Evolutionary conservation across 1,284 basidiomycete genomes (phyloP).

Genomic region (Inonotus hispidus): DNA sequence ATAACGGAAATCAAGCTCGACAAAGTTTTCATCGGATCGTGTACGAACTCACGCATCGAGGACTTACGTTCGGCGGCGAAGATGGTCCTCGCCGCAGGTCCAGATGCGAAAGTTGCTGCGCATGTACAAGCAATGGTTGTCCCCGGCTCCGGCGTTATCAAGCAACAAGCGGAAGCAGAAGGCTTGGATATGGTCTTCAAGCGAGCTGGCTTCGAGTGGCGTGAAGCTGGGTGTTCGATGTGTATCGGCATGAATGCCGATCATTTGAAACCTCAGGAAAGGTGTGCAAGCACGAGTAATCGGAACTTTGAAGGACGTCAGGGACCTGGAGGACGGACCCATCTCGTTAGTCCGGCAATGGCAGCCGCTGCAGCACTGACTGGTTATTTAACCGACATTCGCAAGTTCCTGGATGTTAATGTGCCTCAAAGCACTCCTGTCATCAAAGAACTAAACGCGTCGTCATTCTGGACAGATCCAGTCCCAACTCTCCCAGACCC

Average conservation of each 20-base stretch:
- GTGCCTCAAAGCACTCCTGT: conserved; percentile 1
- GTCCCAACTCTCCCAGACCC: conserved; percentile 59
- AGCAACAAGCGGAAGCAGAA: conserved; percentile 92
- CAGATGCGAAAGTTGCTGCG: conserved; percentile 73
- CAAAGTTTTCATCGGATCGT: conserved; percentile 96
- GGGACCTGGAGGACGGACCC: conserved; percentile 89
- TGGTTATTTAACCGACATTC: conserved; percentile 85
- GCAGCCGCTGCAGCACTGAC: conserved; percentile 91
- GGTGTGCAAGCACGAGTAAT: conserved; percentile 95
- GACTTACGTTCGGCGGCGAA: conserved; percentile 88
- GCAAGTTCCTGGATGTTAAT: conserved; percentile 64
- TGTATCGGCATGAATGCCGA: conserved; percentile 98
- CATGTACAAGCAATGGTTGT: conserved; percentile 91
- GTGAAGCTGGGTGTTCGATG: conserved; percentile 98
- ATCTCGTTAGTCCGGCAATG: conserved; percentile 93
- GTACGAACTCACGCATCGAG: conserved; percentile 96
- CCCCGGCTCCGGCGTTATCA: conserved; percentile 91
- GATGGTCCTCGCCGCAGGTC: conserved; percentile 73
- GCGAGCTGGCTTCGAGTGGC: conserved; percentile 95
- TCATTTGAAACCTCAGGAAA: conserved; percentile 84
- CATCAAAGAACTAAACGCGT: conserved; percentile 15
- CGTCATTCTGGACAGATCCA: conserved; percentile 65
- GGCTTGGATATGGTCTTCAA: conserved; percentile 89
- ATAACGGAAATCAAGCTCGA: conserved; percentile 86
- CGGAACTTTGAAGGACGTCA: conserved; percentile 92